phyloP scores from a whole-genome alignment of 495 filamentous ascomycete species.

The Mytilinidion resinicola region DNA sequence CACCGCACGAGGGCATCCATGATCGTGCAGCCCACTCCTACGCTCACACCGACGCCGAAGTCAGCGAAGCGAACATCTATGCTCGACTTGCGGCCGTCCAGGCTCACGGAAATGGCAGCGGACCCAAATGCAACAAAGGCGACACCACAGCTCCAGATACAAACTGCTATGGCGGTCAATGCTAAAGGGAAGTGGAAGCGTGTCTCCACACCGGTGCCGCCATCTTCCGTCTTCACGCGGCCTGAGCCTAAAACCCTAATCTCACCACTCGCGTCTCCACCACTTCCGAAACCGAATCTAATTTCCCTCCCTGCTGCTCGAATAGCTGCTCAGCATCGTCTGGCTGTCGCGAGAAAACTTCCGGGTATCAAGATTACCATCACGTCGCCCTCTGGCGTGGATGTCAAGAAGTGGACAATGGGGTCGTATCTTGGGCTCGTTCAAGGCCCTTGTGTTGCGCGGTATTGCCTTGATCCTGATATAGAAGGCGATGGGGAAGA shows the following conservation, averaged over 20 bases:
- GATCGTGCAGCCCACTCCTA: no score
- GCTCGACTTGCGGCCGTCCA: no score
- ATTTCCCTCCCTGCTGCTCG: background rate
- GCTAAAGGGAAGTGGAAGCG: no score
- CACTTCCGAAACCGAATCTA: background rate
- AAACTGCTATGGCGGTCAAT: no score
- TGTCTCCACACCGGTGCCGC: no score
- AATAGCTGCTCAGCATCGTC: background rate
- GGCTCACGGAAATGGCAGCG: no score
- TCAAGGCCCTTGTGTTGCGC: background rate
- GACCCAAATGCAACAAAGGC: no score
- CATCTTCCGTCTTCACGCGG: no score
- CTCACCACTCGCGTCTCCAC: background rate
- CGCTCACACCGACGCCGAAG: no score
- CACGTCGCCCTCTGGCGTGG: background rate
- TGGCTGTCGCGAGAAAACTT: background rate
- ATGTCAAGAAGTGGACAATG: background rate
- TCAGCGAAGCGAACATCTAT: no score
- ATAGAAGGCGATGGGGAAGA: background rate
- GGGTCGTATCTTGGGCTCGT: background rate
- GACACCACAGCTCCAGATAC: no score
- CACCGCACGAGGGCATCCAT: no score
- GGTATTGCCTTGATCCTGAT: background rate
- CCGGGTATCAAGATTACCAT: background rate
- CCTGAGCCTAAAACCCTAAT: background rate